Conservation (phyloP, 176 grass and related monocot genomes). For the Themeda triandra region DNA sequence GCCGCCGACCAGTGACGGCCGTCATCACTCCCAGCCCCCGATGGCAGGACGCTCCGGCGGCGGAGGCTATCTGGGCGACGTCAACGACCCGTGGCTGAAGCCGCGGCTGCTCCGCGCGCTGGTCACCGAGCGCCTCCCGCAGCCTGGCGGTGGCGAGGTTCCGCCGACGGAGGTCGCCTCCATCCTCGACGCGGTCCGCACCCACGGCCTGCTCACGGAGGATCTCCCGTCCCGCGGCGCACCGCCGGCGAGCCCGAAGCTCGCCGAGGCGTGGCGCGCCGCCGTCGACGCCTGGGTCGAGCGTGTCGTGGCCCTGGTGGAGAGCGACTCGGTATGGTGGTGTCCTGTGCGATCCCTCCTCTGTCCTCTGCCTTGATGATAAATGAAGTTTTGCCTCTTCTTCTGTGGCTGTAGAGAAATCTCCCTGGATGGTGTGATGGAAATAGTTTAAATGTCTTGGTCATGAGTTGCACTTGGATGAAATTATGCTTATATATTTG, state of each 20-base stretch:
- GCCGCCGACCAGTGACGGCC: too few species aligned
- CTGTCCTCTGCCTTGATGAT: background rate
- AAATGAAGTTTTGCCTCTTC: background rate
- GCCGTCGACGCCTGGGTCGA: slow-evolving; percentile 39
- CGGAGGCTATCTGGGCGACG: slow-evolving; percentile 21
- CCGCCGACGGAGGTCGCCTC: slow-evolving; percentile 43
- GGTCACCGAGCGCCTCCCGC: slow-evolving; percentile 40
- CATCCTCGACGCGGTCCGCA: slow-evolving; percentile 33
- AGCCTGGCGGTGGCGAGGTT: slow-evolving; percentile 26
- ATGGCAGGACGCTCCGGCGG: slow-evolving; percentile 25
- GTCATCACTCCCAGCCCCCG: background rate
- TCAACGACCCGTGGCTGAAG: slow-evolving; percentile 46
- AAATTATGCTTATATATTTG: background rate
- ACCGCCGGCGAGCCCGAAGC: slow-evolving; percentile 7
- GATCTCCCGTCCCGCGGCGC: background rate
- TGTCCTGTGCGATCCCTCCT: background rate
- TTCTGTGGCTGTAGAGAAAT: background rate
- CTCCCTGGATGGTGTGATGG: background rate
- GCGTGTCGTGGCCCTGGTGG: slow-evolving; percentile 20
- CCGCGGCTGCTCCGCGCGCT: slow-evolving; percentile 38
- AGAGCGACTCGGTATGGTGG: slow-evolving; percentile 32
- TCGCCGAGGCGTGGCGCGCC: slow-evolving; percentile 45
- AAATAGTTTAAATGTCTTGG: background rate
- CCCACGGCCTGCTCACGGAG: slow-evolving; percentile 35
- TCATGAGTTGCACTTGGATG: background rate